Base-by-base conservation (phyloP, 2,329 filamentous ascomycete species). In the Mariannaea elegans region DNA sequence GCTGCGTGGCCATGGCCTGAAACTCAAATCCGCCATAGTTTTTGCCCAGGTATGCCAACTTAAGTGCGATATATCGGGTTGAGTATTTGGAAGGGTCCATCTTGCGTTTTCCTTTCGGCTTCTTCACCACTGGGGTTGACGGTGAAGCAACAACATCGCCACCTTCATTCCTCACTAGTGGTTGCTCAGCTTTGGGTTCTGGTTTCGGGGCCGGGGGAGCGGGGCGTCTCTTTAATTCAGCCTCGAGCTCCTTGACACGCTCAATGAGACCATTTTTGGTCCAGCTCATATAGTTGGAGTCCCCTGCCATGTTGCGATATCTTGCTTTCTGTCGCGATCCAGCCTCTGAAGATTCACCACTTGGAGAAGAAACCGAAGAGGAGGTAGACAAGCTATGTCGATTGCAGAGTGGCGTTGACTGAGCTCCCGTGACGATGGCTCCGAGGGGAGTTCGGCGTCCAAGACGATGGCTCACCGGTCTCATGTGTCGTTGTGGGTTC, bases 21-120 rank as follows among this genome's bases (percentile, higher is more conserved):
- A 94, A 92, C 80, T 99, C 95, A 75, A 93, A 96, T 1, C 95
- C 95, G 76, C 95, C 94, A 76, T 98, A 99, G 55, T 87, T 86
- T 74, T 92, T 91, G 45, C 95, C 95, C 32, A 98, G 80, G 75
- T 99, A 99, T 36, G 95, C 94, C 63, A 99, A 88, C 76, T 97
- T 98, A 59, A 99, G 81, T 7, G 94, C 95, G 64, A 99, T 91
- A 61, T 90, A 87, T 45, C 95, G 87, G 2, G 93, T 96, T 32
- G 87, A 85, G 76, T 97, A 97, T 72, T 88, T 90, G 13, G 87
- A 88, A 0, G 92, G 87, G 73, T 98, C 92, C 71, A 97, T 89
- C 50, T 81, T 80, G 63, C 78, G 82, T 68, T 78, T 84, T 73
- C 34, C 62, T 69, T 82, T 84, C 27, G 78, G 72, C 62, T 63